phyloP scores from a whole-genome alignment of 768 basidiomycete species.

The Leccinum uliginosum region DNA sequence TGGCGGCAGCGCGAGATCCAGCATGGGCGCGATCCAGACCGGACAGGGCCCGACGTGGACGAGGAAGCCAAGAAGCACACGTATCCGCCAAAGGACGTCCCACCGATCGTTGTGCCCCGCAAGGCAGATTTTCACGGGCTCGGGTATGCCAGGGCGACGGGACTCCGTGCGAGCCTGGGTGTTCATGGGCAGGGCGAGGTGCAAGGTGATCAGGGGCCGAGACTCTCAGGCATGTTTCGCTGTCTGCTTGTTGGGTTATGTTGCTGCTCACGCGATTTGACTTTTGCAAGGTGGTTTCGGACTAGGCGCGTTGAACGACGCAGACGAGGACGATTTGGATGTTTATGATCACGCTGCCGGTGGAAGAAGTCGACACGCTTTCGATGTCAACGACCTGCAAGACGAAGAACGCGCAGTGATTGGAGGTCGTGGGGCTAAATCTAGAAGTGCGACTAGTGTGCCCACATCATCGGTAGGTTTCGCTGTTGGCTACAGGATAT shows the following conservation, averaged over 20 bases:
- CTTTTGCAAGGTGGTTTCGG: slow-evolving; percentile 71
- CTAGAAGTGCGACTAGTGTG: background rate
- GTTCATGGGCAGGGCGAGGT: slow-evolving; percentile 16
- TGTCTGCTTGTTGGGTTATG: background rate
- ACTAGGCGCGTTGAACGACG: slow-evolving; percentile 85
- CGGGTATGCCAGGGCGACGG: slow-evolving; percentile 67
- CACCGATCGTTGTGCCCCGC: slow-evolving; percentile 52
- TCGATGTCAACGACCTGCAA: slow-evolving; percentile 59
- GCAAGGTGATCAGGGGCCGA: slow-evolving; percentile 40
- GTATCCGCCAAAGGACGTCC: slow-evolving; percentile 80
- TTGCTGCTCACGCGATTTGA: slow-evolving; percentile 1
- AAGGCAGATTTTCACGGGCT: slow-evolving; percentile 82
- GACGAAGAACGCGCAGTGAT: slow-evolving; percentile 55
- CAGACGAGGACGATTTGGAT: slow-evolving; percentile 89
- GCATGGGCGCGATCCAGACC: slow-evolving; percentile 44
- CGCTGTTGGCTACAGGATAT: background rate
- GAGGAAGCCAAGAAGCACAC: slow-evolving; percentile 84
- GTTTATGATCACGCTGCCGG: slow-evolving; percentile 57
- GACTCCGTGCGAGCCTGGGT: slow-evolving; percentile 58
- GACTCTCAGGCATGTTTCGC: slow-evolving; percentile 48
- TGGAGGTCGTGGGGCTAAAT: slow-evolving; percentile 28
- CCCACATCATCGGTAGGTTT: slow-evolving; percentile 13
- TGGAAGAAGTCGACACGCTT: slow-evolving; percentile 52
- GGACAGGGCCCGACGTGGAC: slow-evolving; percentile 49
- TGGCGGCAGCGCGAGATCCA: slow-evolving; percentile 71